Conservation (phyloP, 1,139 yeast genomes). For the Lipomyces yarrowii region DNA sequence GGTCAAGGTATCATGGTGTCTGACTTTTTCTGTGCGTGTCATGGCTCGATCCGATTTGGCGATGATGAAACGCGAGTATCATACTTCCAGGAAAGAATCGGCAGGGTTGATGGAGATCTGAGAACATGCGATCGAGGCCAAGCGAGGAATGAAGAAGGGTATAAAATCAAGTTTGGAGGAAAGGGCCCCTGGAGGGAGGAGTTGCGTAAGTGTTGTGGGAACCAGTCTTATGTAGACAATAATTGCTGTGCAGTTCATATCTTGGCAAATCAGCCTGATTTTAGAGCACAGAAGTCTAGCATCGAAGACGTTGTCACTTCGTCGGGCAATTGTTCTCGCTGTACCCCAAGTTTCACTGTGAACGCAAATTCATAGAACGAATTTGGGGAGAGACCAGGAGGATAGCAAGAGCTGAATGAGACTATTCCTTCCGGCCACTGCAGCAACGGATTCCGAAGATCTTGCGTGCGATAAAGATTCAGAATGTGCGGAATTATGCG, state of each 20-base stretch:
- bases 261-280: neutral
- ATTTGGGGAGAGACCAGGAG: neutral
- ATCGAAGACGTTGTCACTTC: neutral
- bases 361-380: neutral
- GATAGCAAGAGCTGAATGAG: neutral
- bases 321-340: neutral
- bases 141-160: neutral
- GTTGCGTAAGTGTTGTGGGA: neutral
- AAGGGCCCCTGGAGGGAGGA: neutral
- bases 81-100: neutral
- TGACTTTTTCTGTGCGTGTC: neutral
- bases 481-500: neutral
- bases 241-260: neutral
- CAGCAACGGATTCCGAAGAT: neutral
- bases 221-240: neutral
- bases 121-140: neutral
- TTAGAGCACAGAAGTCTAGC: neutral
- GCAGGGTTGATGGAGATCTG: neutral
- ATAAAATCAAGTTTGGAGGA: neutral
- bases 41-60: neutral
- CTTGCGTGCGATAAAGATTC: neutral
- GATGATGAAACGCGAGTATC: neutral
- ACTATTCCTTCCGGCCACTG: neutral
- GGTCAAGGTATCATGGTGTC: neutral
- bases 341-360: neutral